Percentiles rank a stretch among this genome's conserved stretches.
phyloP scores from a whole-genome alignment of 495 filamentous ascomycete species.

The Staphylotrichum longicolle region DNA sequence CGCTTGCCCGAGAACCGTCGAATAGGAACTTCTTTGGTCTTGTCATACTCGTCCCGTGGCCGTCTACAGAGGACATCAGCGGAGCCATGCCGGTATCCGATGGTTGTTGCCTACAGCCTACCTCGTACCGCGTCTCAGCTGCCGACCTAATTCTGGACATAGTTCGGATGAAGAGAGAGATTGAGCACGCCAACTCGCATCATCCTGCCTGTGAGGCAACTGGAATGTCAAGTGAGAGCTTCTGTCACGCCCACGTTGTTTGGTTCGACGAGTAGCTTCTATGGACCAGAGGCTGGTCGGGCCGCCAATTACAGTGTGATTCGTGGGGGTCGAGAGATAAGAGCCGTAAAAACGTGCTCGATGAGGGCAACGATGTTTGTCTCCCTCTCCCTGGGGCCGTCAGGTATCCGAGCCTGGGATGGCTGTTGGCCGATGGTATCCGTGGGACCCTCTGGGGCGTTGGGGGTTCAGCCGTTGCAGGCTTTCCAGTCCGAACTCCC shows the following conservation, averaged over 20 bases:
- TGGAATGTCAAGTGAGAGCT: not conserved
- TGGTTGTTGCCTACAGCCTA: constrained; percentile 3
- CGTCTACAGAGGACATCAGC: constrained; percentile 10
- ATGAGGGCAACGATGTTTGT: not conserved
- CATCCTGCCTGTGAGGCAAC: not conserved
- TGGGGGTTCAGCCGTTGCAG: not conserved
- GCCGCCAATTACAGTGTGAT: not conserved
- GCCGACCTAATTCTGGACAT: too few species aligned
- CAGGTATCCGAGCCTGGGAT: not conserved
- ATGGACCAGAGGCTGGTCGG: not conserved
- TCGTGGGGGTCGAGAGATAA: not conserved
- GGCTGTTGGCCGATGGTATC: constrained; percentile 1
- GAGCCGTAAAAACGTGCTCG: not conserved
- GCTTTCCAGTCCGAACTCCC: not conserved
- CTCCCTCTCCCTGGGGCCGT: too few species aligned
- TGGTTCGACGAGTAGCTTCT: not conserved
- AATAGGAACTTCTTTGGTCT: constrained; percentile 10
- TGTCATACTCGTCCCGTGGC: constrained; percentile 1
- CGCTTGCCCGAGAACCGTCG: not conserved
- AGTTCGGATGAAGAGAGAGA: too few species aligned
- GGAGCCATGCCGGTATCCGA: constrained; percentile 15
- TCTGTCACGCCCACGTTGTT: not conserved
- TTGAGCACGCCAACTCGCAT: not conserved
- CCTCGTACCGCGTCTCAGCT: not conserved
- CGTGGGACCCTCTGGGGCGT: not conserved